Evolutionary conservation across 352 stramenopile species (phyloP).

Genomic region (Globisporangium rhizosaccharum): DNA sequence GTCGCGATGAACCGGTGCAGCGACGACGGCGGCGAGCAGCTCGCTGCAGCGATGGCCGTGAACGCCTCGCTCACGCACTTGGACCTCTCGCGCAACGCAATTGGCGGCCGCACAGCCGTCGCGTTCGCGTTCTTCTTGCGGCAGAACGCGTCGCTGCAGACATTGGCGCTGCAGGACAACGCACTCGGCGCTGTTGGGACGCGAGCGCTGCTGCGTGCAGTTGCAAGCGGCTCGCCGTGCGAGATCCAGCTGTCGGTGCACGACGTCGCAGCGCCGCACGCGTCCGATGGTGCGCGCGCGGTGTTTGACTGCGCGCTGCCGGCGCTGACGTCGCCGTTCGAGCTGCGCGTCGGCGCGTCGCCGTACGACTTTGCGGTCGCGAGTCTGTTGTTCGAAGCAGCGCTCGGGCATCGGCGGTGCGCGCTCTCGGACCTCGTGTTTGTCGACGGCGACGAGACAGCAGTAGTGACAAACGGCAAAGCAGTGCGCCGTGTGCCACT

Average conservation of each 20-base stretch:
- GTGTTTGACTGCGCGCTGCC: slow-evolving; percentile 59
- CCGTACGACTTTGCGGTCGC: slow-evolving; percentile 63
- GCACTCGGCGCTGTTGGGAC: slow-evolving; percentile 44
- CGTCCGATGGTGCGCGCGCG: slow-evolving; percentile 11
- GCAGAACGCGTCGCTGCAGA: slow-evolving; percentile 31
- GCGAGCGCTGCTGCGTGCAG: slow-evolving; percentile 44
- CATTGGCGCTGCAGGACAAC: slow-evolving; percentile 54
- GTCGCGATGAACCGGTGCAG: slow-evolving; percentile 72
- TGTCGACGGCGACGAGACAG: slow-evolving; percentile 9
- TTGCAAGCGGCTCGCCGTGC: slow-evolving; percentile 41
- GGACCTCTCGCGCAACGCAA: slow-evolving; percentile 55
- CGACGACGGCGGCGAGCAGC: slow-evolving; percentile 51
- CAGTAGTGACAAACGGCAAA: background rate
- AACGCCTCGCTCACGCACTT: slow-evolving; percentile 47
- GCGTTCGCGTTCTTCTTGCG: slow-evolving; percentile 56
- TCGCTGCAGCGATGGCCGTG: slow-evolving; percentile 40
- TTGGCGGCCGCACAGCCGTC: slow-evolving; percentile 47
- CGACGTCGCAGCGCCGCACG: slow-evolving; percentile 28
- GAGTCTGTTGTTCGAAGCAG: slow-evolving; percentile 43
- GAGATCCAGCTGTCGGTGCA: slow-evolving; percentile 56
- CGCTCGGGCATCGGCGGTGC: slow-evolving; percentile 32
- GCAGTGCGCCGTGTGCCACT: slow-evolving; percentile 12
- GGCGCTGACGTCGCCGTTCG: slow-evolving; percentile 51
- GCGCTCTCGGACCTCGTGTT: slow-evolving; percentile 43
- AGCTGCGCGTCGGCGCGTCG: slow-evolving; percentile 41